Percentiles rank a stretch among this genome's conserved stretches.
These are phyloP conservation scores for Suillus weaverae DNA, from an alignment of 768 basidiomycete genomes.

Conservation along the genomic window DNA sequence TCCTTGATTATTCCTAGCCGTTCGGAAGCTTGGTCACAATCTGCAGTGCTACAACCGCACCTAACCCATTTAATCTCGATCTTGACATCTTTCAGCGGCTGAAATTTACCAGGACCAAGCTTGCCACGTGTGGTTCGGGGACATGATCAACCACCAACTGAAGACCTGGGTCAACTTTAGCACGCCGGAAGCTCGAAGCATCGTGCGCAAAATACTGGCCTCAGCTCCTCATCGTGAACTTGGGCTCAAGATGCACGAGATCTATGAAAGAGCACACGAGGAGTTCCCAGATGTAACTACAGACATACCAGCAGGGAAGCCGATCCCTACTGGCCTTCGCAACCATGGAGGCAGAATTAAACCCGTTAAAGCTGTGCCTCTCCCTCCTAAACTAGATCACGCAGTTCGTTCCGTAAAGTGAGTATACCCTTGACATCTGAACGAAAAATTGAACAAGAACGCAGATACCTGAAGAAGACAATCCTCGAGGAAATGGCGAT, in stretches of 20 bases:
- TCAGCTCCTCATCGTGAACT: constrained; percentile 6
- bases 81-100: not conserved
- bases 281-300: constrained; percentile 11
- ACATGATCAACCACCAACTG: constrained; percentile 1
- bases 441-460: not conserved
- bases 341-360: not conserved
- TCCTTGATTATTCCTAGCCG: not conserved
- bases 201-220: constrained; percentile 11
- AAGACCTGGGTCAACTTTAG: constrained; percentile 10
- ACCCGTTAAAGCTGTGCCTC: constrained; percentile 1
- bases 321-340: not conserved
- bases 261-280: constrained; percentile 12
- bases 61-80: not conserved
- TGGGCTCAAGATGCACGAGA: constrained; percentile 19
- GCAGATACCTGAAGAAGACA: constrained; percentile 26
- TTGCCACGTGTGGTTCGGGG: not conserved
- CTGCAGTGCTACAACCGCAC: not conserved
- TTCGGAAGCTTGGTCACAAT: not conserved
- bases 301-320: not conserved
- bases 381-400: constrained; percentile 17
- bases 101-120: not conserved
- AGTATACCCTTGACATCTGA: not conserved
- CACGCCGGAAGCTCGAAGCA: constrained; percentile 9
- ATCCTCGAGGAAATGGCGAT: constrained; percentile 23
- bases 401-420: constrained; percentile 21